These are phyloP conservation scores for Xerocomellus intermedius DNA, from an alignment of 768 basidiomycete species.

Conservation along the genomic window DNA sequence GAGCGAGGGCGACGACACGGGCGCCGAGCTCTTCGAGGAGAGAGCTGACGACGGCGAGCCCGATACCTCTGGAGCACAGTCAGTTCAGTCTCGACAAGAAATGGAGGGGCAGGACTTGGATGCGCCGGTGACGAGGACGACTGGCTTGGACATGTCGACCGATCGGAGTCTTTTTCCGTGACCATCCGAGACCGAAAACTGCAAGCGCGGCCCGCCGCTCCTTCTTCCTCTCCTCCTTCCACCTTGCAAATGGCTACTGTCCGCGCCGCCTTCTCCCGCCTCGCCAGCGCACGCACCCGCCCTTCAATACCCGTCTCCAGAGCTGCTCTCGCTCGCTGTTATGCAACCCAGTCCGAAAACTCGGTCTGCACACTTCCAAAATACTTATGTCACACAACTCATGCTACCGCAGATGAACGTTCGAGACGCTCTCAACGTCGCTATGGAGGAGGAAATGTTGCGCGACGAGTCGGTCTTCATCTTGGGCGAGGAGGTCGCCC, in stretches of 20 bases:
- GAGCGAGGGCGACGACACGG: slow-evolving; percentile 74
- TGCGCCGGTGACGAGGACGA: slow-evolving; percentile 82
- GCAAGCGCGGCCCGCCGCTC: slow-evolving; percentile 3
- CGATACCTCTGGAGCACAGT: slow-evolving; percentile 56
- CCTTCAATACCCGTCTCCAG: slow-evolving; percentile 42
- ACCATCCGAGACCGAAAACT: slow-evolving; percentile 25
- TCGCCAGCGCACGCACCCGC: slow-evolving; percentile 44
- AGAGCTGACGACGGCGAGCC: slow-evolving; percentile 71
- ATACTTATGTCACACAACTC: slow-evolving; percentile 17
- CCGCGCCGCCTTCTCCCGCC: slow-evolving; percentile 62
- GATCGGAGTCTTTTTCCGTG: slow-evolving; percentile 16
- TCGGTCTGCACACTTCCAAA: slow-evolving; percentile 39
- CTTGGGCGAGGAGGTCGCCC: slow-evolving; percentile 96
- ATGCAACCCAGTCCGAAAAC: slow-evolving; percentile 60
- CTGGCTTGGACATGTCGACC: slow-evolving; percentile 40
- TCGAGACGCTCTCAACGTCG: slow-evolving; percentile 94
- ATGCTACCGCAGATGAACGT: slow-evolving; percentile 78
- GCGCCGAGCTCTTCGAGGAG: slow-evolving; percentile 63
- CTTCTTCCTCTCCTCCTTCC: slow-evolving; percentile 8
- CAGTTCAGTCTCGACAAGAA: background rate
- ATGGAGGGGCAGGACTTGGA: slow-evolving; percentile 54
- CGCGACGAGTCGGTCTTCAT: slow-evolving; percentile 94
- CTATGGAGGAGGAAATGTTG: slow-evolving; percentile 99
- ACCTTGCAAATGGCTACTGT: slow-evolving; percentile 49
- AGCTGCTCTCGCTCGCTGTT: slow-evolving; percentile 50